Evolutionary conservation across 768 basidiomycete genomes (phyloP).

Genomic region (Dioszegia crocea): DNA sequence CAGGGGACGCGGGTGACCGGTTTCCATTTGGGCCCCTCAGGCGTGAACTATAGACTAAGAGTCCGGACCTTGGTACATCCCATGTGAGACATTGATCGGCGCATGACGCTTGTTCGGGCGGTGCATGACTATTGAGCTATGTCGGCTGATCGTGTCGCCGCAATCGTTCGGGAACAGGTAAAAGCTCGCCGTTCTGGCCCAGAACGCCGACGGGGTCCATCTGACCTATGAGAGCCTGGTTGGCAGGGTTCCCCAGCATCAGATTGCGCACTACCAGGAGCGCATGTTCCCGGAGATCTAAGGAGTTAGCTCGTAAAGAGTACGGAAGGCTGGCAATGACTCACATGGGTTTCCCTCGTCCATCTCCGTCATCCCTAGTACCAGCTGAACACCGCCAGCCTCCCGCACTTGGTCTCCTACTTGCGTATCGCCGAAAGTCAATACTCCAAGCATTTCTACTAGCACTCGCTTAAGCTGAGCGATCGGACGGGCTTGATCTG

Average conservation of each 20-base stretch:
- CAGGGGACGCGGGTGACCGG: background rate
- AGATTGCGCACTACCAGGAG: constrained; percentile 77
- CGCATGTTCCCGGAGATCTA: constrained; percentile 88
- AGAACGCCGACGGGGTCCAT: constrained; percentile 64
- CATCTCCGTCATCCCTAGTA: constrained; percentile 82
- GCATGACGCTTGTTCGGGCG: background rate
- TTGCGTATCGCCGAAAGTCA: constrained; percentile 61
- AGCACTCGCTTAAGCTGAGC: constrained; percentile 81
- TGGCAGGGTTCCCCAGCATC: constrained; percentile 69
- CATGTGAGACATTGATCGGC: background rate
- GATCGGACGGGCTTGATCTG: constrained; percentile 58
- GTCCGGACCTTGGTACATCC: background rate
- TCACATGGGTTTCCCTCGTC: constrained; percentile 90
- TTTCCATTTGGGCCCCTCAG: background rate
- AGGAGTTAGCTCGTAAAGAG: constrained; percentile 4
- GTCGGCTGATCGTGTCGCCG: background rate
- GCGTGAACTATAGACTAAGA: background rate
- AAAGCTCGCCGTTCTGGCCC: constrained; percentile 58
- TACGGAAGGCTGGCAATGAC: constrained; percentile 51
- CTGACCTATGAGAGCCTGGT: constrained; percentile 71
- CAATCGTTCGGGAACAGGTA: constrained; percentile 38
- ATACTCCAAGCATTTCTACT: constrained; percentile 76
- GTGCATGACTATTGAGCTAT: too few relatives aligned
- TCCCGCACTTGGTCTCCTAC: constrained; percentile 71
- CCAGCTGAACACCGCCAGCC: constrained; percentile 69